Conservation (phyloP, 331 rosid genomes). For the Acacia pycnantha region DNA sequence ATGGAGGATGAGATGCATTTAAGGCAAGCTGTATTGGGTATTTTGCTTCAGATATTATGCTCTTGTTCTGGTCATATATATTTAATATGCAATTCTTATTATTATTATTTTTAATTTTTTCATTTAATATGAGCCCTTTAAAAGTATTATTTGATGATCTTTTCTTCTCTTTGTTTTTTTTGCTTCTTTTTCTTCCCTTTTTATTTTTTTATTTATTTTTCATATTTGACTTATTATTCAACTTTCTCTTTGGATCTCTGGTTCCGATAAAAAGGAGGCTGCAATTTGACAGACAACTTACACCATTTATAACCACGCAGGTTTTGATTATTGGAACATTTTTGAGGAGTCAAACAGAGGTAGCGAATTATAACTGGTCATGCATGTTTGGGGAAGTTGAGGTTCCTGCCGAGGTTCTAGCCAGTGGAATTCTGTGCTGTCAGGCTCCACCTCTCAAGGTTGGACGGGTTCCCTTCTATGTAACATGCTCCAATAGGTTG, state of each 20-base stretch:
- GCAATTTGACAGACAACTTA: slow-evolving; percentile 26
- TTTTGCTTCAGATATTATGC: slow-evolving; percentile 8
- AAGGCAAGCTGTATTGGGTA: neutral
- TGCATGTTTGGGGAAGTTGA: slow-evolving; percentile 97
- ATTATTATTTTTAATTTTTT: neutral
- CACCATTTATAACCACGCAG: slow-evolving; percentile 42
- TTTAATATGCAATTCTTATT: neutral
- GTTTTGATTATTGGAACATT: slow-evolving; percentile 71
- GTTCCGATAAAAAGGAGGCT: slow-evolving; percentile 21
- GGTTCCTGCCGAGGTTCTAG: slow-evolving; percentile 78
- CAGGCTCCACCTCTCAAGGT: slow-evolving; percentile 65
- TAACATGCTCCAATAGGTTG: slow-evolving; percentile 85
- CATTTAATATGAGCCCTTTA: neutral
- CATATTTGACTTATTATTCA: slow-evolving; percentile 21
- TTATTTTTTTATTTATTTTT: neutral
- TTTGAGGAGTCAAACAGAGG: slow-evolving; percentile 52
- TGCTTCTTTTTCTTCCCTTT: neutral
- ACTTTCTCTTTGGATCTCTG: slow-evolving; percentile 1
- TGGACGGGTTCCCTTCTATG: slow-evolving; percentile 84
- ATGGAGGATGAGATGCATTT: neutral
- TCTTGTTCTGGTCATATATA: slow-evolving; percentile 21
- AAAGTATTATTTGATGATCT: slow-evolving; percentile 14
- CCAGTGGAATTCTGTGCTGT: slow-evolving; percentile 77
- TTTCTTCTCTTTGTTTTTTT: neutral
- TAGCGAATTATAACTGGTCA: slow-evolving; percentile 57